A percentile compares a stretch with the other conserved stretches of the same genome.
These are phyloP conservation scores for Rhododendron molle DNA, from an alignment of 148 eudicot genomes.

Conservation along the genomic window DNA sequence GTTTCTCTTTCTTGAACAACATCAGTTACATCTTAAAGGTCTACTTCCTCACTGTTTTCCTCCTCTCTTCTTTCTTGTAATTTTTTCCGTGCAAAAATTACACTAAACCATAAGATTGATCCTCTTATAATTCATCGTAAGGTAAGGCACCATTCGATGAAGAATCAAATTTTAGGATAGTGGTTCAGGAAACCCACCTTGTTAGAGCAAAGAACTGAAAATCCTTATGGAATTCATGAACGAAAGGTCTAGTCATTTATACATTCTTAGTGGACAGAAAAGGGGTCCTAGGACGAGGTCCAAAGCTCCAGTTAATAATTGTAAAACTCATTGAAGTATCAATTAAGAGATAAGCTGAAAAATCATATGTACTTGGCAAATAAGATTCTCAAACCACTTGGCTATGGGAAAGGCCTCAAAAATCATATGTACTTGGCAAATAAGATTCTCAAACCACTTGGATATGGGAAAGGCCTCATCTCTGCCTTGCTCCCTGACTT, in stretches of 20 bases:
- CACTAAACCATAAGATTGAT: background rate
- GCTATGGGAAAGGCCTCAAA: background rate
- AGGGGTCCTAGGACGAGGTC: background rate
- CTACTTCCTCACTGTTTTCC: background rate
- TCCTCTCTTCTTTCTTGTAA: background rate
- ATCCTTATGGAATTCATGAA: background rate
- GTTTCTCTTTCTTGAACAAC: background rate
- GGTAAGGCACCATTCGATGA: background rate
- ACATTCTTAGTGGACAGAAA: background rate
- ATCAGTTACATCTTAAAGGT: background rate
- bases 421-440: background rate
- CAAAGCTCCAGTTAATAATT: background rate
- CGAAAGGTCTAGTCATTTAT: background rate
- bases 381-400: background rate
- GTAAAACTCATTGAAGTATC: background rate
- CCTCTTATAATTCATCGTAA: background rate
- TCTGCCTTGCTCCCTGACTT: background rate
- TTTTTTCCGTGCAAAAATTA: background rate
- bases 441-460: background rate
- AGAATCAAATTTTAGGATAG: background rate
- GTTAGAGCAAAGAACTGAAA: background rate
- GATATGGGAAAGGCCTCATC: background rate
- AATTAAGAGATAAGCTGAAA: background rate
- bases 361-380: background rate
- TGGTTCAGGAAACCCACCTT: background rate